Evolutionary conservation across 768 basidiomycete species (phyloP), one percentile per base, ranked within the genome.

Genomic region (Dioszegia hungarica): DNA sequence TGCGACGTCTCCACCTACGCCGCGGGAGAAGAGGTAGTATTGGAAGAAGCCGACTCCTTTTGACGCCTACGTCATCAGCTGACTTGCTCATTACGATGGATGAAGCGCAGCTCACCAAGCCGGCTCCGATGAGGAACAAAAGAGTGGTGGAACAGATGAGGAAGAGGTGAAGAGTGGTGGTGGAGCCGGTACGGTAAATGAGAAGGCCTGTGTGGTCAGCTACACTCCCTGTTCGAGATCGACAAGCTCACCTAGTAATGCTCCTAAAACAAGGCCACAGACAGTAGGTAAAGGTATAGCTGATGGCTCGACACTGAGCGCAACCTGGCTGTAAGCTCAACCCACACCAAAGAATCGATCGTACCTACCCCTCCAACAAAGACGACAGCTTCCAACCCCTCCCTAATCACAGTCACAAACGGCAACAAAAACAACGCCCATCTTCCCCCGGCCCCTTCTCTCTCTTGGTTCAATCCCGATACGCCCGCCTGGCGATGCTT

Each of bases 361-460:
- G 8, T 9, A 73, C 77, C 53, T 41, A 79, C 91, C 48, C 92
- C 91, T 3, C 92, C 89, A 33, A 95, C 90, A 70, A 97, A 95
- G 59, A 97, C 81, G 56, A 95, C 87, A 0, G 88, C 91, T 75
- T 97, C 93, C 59, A 97, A 80, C 63, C 92, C 93, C 80, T 98
- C 94, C 60, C 93, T 85, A 31, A 98, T 79, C 43, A 99, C 90
- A 10, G 93, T 94, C 70, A 98, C 83, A 56, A 94, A 77, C 0
- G 94, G 94, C 5, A 99, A 81, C 28, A 93, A 66, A 79, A 99
- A 90, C 43, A 99, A 81, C 0, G 86, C 83, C 87, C 89, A 98
- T 79, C 85, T 88, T 8, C 78, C 65, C 3, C 80, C 75, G 48
- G 84, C 82, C 40, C 78, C 80, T 19, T 79, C 83, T 79, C 55